A percentile compares a stretch with the other conserved stretches of the same genome.
These are phyloP conservation scores for Ballota nigra DNA, from an alignment of 257 asterid genomes.

Conservation along the genomic window DNA sequence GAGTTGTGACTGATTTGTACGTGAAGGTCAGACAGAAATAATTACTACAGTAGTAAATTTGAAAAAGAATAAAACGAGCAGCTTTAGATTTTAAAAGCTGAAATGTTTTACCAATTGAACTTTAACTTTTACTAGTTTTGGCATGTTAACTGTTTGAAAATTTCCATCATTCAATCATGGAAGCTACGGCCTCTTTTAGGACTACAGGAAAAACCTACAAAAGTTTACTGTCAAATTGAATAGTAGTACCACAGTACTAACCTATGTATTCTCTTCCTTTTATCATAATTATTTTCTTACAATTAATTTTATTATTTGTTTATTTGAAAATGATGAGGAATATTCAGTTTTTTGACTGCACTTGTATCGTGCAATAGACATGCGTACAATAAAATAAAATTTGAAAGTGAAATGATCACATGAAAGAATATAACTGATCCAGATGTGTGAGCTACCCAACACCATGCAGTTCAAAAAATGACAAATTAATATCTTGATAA, in stretches of 20 bases:
- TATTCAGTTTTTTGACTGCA: background rate
- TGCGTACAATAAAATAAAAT: background rate
- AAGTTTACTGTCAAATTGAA: slow-evolving; percentile 9
- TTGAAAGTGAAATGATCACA: background rate
- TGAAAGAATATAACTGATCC: background rate
- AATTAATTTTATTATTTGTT: background rate
- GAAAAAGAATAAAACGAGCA: background rate
- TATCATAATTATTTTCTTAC: too few species aligned
- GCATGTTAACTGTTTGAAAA: slow-evolving; percentile 18
- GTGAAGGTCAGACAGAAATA: slow-evolving; percentile 7
- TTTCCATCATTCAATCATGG: slow-evolving; percentile 33
- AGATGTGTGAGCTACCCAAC: background rate
- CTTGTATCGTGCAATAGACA: background rate
- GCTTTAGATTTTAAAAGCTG: slow-evolving; percentile 25
- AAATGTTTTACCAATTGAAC: slow-evolving; percentile 16
- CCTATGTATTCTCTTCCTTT: background rate
- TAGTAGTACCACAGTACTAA: slow-evolving; percentile 6
- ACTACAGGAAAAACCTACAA: slow-evolving; percentile 16
- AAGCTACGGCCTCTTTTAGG: slow-evolving; percentile 23
- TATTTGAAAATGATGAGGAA: background rate
- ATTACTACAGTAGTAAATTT: slow-evolving; percentile 17
- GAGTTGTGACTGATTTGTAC: background rate
- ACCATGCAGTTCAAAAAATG: background rate
- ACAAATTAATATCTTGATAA: background rate
- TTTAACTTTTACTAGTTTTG: slow-evolving; percentile 26